phyloP scores from a whole-genome alignment of 108 stramenopile species.

The Asterionellopsis glacialis region DNA sequence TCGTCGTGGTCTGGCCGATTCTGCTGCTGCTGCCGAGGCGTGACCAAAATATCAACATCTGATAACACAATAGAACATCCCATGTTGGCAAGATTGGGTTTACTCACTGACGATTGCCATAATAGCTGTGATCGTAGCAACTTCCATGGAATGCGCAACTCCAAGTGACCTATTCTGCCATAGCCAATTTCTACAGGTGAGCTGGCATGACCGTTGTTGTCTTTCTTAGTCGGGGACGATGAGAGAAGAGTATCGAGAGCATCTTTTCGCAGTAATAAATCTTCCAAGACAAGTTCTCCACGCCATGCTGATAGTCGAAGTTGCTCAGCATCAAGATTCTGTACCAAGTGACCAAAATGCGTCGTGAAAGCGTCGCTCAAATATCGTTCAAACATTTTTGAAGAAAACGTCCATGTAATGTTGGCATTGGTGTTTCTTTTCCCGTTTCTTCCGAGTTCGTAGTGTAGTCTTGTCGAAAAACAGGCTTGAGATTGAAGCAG shows the following conservation, averaged over 20 bases:
- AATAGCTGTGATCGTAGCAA: constrained; percentile 29
- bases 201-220: no score
- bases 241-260: constrained; percentile 38
- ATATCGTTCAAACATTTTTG: constrained; percentile 58
- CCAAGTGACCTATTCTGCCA: constrained; percentile 55
- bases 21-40: constrained; percentile 22
- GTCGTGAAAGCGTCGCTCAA: constrained; percentile 50
- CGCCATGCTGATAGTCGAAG: constrained; percentile 62
- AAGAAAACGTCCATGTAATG: no score
- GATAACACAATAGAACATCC: constrained; percentile 50
- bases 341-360: constrained; percentile 62
- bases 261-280: constrained; percentile 42
- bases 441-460: no score
- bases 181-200: constrained; percentile 52
- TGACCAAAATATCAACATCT: constrained; percentile 66
- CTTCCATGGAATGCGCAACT: constrained; percentile 62
- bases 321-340: constrained; percentile 53
- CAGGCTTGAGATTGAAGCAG: no score
- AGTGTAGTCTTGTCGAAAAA: no score
- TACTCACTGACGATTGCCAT: constrained; percentile 8
- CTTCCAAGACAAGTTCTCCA: constrained; percentile 50
- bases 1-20: constrained; percentile 3
- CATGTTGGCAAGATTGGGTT: not conserved
- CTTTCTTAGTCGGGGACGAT: not conserved
- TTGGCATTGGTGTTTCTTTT: no score